A percentile compares a stretch with the other conserved stretches of the same genome.
These are phyloP conservation scores for Termitomyces sp. DNA, from an alignment of 768 basidiomycete genomes.

Conservation along the genomic window DNA sequence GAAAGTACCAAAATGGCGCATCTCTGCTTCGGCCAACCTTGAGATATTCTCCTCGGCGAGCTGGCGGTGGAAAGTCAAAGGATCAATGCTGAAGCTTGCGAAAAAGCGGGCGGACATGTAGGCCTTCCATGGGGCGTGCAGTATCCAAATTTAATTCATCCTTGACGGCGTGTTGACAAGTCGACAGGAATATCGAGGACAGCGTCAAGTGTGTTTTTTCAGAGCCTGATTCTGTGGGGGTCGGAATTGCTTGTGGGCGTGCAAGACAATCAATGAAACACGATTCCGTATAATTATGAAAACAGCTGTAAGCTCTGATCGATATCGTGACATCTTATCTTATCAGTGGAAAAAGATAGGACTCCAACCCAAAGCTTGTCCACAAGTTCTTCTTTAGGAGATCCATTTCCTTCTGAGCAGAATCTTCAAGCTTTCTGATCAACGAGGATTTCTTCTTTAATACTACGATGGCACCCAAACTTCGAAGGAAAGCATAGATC, in stretches of 20 bases:
- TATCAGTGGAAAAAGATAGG: not conserved
- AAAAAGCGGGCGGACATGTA: not conserved
- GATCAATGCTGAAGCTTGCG: not conserved
- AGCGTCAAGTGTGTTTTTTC: slow-evolving; percentile 12
- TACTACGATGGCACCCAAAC: not conserved
- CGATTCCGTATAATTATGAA: too few relatives aligned
- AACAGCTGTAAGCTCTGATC: too few relatives aligned
- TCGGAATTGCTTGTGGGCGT: slow-evolving; percentile 12
- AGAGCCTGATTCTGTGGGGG: slow-evolving; percentile 11
- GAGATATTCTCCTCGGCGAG: not conserved
- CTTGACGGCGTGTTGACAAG: slow-evolving; percentile 18
- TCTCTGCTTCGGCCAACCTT: not conserved
- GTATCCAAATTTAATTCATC: slow-evolving; percentile 3
- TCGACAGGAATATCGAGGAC: slow-evolving; percentile 20
- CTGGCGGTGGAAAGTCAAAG: not conserved
- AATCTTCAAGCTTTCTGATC: too few relatives aligned
- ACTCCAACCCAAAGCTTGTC: too few relatives aligned
- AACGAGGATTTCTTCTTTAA: not conserved
- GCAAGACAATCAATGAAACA: too few relatives aligned
- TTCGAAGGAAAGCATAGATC: not conserved
- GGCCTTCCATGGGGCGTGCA: not conserved
- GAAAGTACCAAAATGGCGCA: not conserved
- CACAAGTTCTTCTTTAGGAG: too few relatives aligned
- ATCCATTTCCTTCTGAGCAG: too few relatives aligned
- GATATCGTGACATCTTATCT: slow-evolving; percentile 1